phyloP scores from a whole-genome alignment of 2,329 filamentous ascomycete genomes.

The Aspergillus brunneoviolaceus region DNA sequence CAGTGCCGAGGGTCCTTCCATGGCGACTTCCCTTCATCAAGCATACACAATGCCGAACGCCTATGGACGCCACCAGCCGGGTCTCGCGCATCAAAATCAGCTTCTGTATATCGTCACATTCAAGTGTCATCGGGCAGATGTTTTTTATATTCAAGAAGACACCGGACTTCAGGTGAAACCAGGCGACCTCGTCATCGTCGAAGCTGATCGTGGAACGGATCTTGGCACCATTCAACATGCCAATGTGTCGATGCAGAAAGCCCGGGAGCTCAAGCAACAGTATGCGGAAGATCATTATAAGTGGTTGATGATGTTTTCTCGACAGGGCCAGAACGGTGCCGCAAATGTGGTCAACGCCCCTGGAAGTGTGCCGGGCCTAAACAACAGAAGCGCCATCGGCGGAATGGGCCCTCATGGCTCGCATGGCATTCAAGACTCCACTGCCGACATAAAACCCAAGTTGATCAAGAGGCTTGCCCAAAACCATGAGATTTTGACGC shows the following conservation, averaged over 20 bases:
- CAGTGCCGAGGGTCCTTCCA: constrained; percentile 33
- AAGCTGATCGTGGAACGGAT: constrained; percentile 94
- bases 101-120: constrained; percentile 80
- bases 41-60: constrained; percentile 39
- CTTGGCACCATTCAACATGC: constrained; percentile 88
- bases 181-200: constrained; percentile 93
- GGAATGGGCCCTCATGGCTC: constrained; percentile 75
- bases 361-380: constrained; percentile 64
- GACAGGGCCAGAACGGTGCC: constrained; percentile 58
- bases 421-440: constrained; percentile 70
- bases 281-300: constrained; percentile 95
- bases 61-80: constrained; percentile 40
- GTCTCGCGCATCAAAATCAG: constrained; percentile 42
- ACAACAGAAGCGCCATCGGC: constrained; percentile 68
- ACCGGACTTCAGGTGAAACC: constrained; percentile 87
- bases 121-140: constrained; percentile 92
- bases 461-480: constrained; percentile 95
- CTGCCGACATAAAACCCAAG: constrained; percentile 85
- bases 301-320: constrained; percentile 98
- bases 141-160: constrained; percentile 95
- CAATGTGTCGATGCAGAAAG: constrained; percentile 82
- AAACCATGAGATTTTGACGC: constrained; percentile 80
- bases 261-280: constrained; percentile 85
- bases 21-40: constrained; percentile 40
- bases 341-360: constrained; percentile 42